Evolutionary conservation across 495 filamentous ascomycete genomes (phyloP), one percentile per base, ranked within the genome.

Genomic region (Aspergillus asperescens): DNA sequence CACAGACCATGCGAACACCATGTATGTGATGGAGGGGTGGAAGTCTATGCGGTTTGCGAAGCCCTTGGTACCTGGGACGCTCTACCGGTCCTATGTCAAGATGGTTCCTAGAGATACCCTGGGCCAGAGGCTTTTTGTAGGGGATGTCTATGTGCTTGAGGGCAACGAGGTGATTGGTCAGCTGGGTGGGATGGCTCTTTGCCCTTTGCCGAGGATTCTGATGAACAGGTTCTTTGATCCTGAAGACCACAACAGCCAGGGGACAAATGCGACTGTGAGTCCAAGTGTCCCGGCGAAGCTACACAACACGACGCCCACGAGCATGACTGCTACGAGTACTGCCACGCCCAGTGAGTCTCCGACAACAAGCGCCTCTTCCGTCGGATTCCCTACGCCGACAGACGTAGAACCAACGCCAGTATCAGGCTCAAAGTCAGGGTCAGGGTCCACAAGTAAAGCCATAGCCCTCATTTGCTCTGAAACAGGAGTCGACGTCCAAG

Each of bases 381-480:
- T n/a, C n/a, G n/a, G n/a, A n/a, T n/a, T n/a, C n/a, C n/a, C n/a
- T n/a, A n/a, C n/a, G n/a, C n/a, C n/a, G n/a, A n/a, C n/a, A n/a
- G n/a, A n/a, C n/a, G n/a, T n/a, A n/a, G n/a, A n/a, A n/a, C n/a
- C n/a, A n/a, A n/a, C n/a, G n/a, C n/a, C 13, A 35, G 10, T 4
- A 35, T 16, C 3, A 5, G n/a, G 22, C 3, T 42, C 39, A 42
- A 42, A 42, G 22, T 8, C 39, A 42, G 4, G 13, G 22, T 9
- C 20, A 27, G 13, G 54, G 46, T 32, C 42, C 55, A n/a, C 25
- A 35, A 6, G 34, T 50, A 6, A 31, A 6, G 38, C 37, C n/a
- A 28, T 59, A 1, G 35, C 43, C 13, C 22, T 60, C 1, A 43
- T 60, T 9, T 55, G 52, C 2, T 25, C 42, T 0, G 62, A 68